Conservation (phyloP, 352 stramenopile species). For the Phytophthora citricola region DNA sequence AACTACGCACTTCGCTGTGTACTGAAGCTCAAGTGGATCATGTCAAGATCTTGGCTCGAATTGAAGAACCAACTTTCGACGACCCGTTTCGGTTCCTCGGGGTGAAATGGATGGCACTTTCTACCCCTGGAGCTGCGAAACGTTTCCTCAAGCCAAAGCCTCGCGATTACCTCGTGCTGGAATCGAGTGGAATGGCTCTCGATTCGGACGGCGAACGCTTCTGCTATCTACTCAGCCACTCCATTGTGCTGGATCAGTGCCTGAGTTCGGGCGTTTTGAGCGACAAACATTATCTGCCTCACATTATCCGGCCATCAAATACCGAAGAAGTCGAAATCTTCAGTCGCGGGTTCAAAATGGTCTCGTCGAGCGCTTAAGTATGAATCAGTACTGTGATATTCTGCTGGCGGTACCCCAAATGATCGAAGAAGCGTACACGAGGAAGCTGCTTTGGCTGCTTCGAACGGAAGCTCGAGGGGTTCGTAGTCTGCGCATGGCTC, state of each 20-base stretch:
- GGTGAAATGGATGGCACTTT: slow-evolving; percentile 49
- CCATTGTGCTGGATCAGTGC: slow-evolving; percentile 33
- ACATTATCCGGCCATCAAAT: slow-evolving; percentile 35
- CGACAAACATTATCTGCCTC: slow-evolving; percentile 42
- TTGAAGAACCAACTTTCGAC: slow-evolving; percentile 39
- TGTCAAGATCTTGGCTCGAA: slow-evolving; percentile 32
- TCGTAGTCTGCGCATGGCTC: not conserved
- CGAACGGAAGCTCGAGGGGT: slow-evolving; percentile 16
- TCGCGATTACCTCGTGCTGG: slow-evolving; percentile 43
- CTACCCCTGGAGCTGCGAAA: slow-evolving; percentile 20
- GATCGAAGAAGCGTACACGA: slow-evolving; percentile 49
- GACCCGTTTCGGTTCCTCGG: slow-evolving; percentile 53
- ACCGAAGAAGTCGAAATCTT: slow-evolving; percentile 39
- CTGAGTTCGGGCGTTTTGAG: slow-evolving; percentile 30
- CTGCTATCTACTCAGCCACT: slow-evolving; percentile 44
- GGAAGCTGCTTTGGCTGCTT: slow-evolving; percentile 49
- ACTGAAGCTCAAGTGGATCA: slow-evolving; percentile 27
- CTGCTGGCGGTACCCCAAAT: slow-evolving; percentile 26
- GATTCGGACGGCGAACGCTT: slow-evolving; percentile 37
- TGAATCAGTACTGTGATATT: slow-evolving; percentile 28
- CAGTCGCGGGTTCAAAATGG: slow-evolving; percentile 42
- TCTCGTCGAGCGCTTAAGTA: slow-evolving; percentile 29
- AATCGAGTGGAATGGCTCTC: slow-evolving; percentile 42
- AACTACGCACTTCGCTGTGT: slow-evolving; percentile 32
- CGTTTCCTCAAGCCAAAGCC: slow-evolving; percentile 41